Evolutionary conservation across 2,329 filamentous ascomycete species (phyloP).

Genomic region (Colletotrichum truncatum): DNA sequence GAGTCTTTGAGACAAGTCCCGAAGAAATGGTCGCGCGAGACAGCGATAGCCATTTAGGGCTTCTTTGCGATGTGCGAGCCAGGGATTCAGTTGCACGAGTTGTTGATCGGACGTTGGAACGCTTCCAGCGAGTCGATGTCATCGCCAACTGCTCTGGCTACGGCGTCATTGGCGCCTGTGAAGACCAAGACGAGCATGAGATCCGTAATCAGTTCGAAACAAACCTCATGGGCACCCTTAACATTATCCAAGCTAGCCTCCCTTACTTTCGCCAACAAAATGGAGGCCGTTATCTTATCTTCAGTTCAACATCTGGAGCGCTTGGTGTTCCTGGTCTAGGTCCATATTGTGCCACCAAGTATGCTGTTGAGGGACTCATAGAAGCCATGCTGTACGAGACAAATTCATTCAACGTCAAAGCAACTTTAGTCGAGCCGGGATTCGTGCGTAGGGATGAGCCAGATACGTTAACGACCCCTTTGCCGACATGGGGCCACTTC

Average conservation of each 20-base stretch:
- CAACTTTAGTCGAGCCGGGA: conserved; percentile 91
- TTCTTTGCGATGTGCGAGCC: conserved; percentile 91
- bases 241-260: conserved; percentile 89
- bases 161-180: conserved; percentile 93
- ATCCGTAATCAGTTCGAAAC: conserved; percentile 96
- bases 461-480: conserved; percentile 60
- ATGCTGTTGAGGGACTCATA: conserved; percentile 93
- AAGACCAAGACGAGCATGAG: conserved; percentile 96
- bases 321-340: conserved; percentile 93
- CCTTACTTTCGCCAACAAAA: conserved; percentile 85
- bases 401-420: conserved; percentile 90
- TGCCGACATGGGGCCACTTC: conserved; percentile 92
- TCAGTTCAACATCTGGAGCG: conserved; percentile 90
- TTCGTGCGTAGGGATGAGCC: conserved; percentile 88
- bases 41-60: conserved; percentile 77
- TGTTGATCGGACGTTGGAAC: conserved; percentile 74
- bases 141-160: conserved; percentile 96
- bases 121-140: conserved; percentile 86
- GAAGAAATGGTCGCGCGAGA: conserved; percentile 72
- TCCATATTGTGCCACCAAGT: conserved; percentile 96
- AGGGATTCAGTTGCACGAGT: conserved; percentile 79
- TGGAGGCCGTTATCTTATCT: conserved; percentile 88
- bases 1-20: conserved; percentile 78
- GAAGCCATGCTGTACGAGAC: conserved; percentile 98
- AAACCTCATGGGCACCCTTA: conserved; percentile 94